Conservation (phyloP, 305 asterid species). For the Nicotiana rustica region DNA sequence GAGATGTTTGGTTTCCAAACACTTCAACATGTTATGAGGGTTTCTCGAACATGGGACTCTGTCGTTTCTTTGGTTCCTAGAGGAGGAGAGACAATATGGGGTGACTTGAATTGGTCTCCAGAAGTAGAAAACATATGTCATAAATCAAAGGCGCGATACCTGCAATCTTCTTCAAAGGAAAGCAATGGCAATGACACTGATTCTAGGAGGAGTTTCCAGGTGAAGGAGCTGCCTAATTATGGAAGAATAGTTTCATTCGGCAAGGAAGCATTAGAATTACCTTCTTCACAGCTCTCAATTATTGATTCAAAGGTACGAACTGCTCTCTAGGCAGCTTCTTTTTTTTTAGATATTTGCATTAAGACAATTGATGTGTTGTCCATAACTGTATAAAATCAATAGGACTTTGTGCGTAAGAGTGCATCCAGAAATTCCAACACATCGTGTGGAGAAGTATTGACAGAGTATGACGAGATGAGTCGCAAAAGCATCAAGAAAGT, state of each 20-base stretch:
- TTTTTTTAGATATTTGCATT: background rate
- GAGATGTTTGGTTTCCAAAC: conserved; percentile 75
- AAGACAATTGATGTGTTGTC: background rate
- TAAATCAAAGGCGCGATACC: conserved; percentile 42
- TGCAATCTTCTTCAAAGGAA: conserved; percentile 39
- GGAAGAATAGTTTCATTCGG: conserved; percentile 90
- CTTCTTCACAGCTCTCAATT: conserved; percentile 56
- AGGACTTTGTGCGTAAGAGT: conserved; percentile 46
- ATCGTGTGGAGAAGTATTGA: conserved; percentile 73
- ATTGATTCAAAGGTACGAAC: conserved; percentile 52
- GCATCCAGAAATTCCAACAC: conserved; percentile 39
- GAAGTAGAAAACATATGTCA: conserved; percentile 74
- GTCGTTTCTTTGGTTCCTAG: conserved; percentile 80
- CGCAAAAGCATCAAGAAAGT: conserved; percentile 55
- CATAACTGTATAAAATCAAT: conserved; percentile 14
- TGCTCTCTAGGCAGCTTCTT: background rate
- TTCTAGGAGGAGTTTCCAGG: conserved; percentile 43
- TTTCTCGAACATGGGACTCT: conserved; percentile 91
- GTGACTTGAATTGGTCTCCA: conserved; percentile 80
- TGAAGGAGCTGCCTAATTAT: conserved; percentile 57
- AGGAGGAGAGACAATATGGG: conserved; percentile 98
- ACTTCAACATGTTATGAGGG: conserved; percentile 80
- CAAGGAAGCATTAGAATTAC: conserved; percentile 60
- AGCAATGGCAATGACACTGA: conserved; percentile 53
- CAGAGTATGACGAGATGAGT: conserved; percentile 79